These are phyloP conservation scores for Globisporangium irregulare DNA, from an alignment of 352 stramenopile species.

Conservation along the genomic window DNA sequence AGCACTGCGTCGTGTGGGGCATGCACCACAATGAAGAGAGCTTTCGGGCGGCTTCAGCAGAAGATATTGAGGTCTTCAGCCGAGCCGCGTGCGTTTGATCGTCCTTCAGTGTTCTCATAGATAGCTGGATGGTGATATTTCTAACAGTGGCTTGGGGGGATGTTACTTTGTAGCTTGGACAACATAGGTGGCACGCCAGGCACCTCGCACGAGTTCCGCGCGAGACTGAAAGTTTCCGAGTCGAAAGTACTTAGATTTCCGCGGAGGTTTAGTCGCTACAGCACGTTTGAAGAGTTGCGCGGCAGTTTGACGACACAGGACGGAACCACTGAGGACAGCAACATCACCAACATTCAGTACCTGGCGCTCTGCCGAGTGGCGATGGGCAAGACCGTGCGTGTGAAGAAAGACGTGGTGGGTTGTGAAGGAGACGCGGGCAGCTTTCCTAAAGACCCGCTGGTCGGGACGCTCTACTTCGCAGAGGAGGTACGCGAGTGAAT, in stretches of 20 bases:
- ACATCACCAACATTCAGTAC: constrained; percentile 28
- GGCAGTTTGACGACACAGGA: background rate
- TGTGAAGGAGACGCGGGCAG: background rate
- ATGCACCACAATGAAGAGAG: constrained; percentile 34
- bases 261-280: constrained; percentile 64
- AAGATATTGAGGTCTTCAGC: constrained; percentile 33
- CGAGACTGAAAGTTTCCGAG: constrained; percentile 9
- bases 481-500: constrained; percentile 24
- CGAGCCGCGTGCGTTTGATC: constrained; percentile 21
- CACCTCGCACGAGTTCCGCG: constrained; percentile 16
- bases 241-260: constrained; percentile 43
- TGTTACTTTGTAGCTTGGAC: background rate
- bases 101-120: background rate
- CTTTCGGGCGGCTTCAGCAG: constrained; percentile 7
- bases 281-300: constrained; percentile 50
- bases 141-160: background rate
- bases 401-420: constrained; percentile 9
- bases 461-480: constrained; percentile 40
- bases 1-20: constrained; percentile 58
- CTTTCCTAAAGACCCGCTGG: constrained; percentile 31
- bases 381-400: constrained; percentile 45
- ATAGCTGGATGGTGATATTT: background rate
- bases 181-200: constrained; percentile 15
- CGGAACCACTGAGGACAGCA: background rate
- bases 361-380: constrained; percentile 69